phyloP scores from a whole-genome alignment of 2,329 filamentous ascomycete species.

The Calonectria montana region DNA sequence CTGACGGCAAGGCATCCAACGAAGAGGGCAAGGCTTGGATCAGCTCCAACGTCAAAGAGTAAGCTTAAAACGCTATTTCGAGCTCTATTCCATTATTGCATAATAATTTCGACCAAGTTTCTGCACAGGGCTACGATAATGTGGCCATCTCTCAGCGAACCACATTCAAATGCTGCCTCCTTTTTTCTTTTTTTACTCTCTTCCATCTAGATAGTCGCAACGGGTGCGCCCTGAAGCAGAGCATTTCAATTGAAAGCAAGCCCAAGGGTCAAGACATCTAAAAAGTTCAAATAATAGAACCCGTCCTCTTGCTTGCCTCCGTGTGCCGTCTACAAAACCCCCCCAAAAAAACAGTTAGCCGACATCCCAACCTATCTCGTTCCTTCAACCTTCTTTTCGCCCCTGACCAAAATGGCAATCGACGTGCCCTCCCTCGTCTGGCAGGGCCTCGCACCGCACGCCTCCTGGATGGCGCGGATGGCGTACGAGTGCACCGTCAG shows the following conservation, averaged over 20 bases:
- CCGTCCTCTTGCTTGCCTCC: background rate
- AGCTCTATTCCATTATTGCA: too few relatives aligned
- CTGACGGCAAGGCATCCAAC: too few relatives aligned
- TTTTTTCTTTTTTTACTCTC: background rate
- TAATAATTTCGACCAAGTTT: too few relatives aligned
- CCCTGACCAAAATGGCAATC: conserved; percentile 67
- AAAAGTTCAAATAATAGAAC: background rate
- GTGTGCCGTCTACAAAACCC: background rate
- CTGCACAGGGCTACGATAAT: too few relatives aligned
- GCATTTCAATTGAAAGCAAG: background rate
- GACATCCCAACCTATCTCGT: background rate
- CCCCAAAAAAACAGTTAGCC: background rate
- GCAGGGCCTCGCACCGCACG: conserved; percentile 56
- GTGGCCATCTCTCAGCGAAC: too few relatives aligned
- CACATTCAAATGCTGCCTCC: too few relatives aligned
- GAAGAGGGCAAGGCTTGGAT: too few relatives aligned
- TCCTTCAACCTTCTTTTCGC: conserved; percentile 31
- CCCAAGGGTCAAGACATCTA: background rate
- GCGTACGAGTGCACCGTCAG: conserved; percentile 63
- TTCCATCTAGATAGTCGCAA: background rate
- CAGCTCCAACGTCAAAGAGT: too few relatives aligned
- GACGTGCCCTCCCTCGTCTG: conserved; percentile 62
- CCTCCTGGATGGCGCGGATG: conserved; percentile 55
- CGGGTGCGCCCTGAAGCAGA: background rate
- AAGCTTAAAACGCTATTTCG: too few relatives aligned